Evolutionary conservation across 371 early-diverging fungal species (phyloP).

Genomic region (Syncephalastrum contaminatum): DNA sequence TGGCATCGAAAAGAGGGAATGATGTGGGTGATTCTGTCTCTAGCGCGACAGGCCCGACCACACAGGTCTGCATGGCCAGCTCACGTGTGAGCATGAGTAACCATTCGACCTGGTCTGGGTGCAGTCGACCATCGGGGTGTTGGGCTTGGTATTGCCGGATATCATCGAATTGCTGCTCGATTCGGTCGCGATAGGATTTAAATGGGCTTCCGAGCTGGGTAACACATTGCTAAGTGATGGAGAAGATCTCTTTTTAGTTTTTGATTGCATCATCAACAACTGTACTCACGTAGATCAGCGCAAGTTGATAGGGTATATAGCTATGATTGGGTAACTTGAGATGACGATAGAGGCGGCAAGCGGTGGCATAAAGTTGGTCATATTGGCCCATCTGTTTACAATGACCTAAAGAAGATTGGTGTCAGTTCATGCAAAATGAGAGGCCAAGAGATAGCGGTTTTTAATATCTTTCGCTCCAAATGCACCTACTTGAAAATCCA

Average conservation of each 20-base stretch:
- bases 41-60: too few relatives aligned
- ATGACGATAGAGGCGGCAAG: constrained; percentile 50
- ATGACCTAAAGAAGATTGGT: constrained; percentile 14
- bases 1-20: too few relatives aligned
- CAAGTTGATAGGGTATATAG: constrained; percentile 59
- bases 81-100: too few relatives aligned
- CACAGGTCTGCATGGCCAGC: too few relatives aligned
- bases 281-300: constrained; percentile 49
- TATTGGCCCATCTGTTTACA: constrained; percentile 15
- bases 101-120: too few relatives aligned
- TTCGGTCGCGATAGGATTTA: neutral
- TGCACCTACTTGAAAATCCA: neutral
- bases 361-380: constrained; percentile 52
- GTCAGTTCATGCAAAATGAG: neutral
- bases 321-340: constrained; percentile 46
- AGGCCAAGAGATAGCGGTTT: neutral
- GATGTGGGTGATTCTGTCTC: too few relatives aligned
- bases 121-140: too few relatives aligned
- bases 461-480: neutral
- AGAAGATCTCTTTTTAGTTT: too few relatives aligned
- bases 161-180: constrained; percentile 2
- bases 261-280: neutral
- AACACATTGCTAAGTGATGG: neutral
- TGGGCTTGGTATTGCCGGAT: neutral
- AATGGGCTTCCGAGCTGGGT: neutral